A percentile compares a stretch with the other conserved stretches of the same genome.
Conservation (phyloP, 2,329 filamentous ascomycete species). For the Huntiella abstrusa region DNA sequence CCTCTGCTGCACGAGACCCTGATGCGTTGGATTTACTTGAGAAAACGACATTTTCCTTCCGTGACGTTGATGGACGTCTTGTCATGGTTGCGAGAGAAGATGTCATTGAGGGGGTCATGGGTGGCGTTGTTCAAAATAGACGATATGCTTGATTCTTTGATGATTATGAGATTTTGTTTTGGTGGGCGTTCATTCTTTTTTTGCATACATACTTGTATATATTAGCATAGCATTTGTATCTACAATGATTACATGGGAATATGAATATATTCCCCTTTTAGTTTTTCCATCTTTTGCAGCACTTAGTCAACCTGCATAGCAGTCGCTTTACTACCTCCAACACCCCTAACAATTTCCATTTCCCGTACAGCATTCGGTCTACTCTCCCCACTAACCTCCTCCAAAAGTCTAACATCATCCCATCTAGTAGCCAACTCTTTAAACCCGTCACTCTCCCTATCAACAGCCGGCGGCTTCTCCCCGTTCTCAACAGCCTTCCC, state of each 20-base stretch:
- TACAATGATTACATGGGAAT: too few species aligned
- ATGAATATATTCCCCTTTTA: background rate
- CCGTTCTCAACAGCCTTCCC: conserved; percentile 7
- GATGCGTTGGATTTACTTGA: background rate
- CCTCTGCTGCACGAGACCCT: background rate
- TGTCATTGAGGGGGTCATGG: background rate
- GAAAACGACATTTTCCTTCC: background rate
- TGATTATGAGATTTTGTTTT: too few species aligned
- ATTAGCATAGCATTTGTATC: too few species aligned
- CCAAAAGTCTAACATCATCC: conserved; percentile 9
- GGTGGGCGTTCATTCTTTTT: too few species aligned
- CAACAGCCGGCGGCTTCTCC: conserved; percentile 11
- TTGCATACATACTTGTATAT: too few species aligned
- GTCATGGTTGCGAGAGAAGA: conserved; percentile 1
- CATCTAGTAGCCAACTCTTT: conserved; percentile 6
- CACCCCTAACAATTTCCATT: background rate
- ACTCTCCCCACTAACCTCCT: conserved; percentile 9
- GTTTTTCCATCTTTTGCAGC: background rate
- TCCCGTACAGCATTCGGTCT: conserved; percentile 6
- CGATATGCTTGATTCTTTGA: too few species aligned
- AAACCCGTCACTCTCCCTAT: conserved; percentile 7
- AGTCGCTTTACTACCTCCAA: background rate
- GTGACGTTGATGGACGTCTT: background rate
- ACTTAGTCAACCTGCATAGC: conserved; percentile 9
- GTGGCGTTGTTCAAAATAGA: too few species aligned